These are phyloP conservation scores for Saururus chinensis DNA, from an alignment of 164 flowering plant species.

Conservation along the genomic window DNA sequence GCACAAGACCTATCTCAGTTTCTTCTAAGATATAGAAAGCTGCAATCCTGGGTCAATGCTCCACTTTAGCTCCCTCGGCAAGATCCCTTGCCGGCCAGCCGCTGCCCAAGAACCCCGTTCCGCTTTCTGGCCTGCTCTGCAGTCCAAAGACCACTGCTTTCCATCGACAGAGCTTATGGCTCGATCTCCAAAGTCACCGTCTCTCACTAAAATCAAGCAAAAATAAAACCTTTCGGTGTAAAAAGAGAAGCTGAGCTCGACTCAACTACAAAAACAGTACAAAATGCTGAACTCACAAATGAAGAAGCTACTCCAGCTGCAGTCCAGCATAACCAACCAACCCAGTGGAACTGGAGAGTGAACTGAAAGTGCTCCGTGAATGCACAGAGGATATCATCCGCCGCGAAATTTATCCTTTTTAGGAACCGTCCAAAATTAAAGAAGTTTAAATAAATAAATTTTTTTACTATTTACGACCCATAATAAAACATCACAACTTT, in stretches of 20 bases:
- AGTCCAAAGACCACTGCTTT: constrained; percentile 4
- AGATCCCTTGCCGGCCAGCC: constrained; percentile 19
- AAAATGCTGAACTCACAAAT: not conserved
- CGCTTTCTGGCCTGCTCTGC: constrained; percentile 5
- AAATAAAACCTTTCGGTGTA: too few species aligned
- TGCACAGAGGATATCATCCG: too few species aligned
- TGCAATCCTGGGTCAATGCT: not conserved
- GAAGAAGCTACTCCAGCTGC: not conserved
- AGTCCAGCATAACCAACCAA: too few species aligned
- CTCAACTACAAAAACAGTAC: not conserved
- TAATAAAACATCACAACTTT: too few species aligned
- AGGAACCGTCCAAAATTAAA: too few species aligned
- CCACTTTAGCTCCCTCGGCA: constrained; percentile 14
- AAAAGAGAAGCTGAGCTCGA: too few species aligned
- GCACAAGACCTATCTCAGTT: constrained; percentile 13
- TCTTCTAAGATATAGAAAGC: too few species aligned
- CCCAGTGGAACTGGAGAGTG: not conserved
- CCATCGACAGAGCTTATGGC: constrained; percentile 7
- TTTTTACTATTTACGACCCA: too few species aligned
- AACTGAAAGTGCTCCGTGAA: not conserved
- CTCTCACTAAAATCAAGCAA: too few species aligned
- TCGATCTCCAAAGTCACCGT: not conserved
- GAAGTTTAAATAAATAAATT: too few species aligned
- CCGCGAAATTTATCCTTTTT: too few species aligned
- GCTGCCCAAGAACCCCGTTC: constrained; percentile 12